phyloP scores from a whole-genome alignment of 495 filamentous ascomycete genomes.

The Hyaloscypha variabilis region DNA sequence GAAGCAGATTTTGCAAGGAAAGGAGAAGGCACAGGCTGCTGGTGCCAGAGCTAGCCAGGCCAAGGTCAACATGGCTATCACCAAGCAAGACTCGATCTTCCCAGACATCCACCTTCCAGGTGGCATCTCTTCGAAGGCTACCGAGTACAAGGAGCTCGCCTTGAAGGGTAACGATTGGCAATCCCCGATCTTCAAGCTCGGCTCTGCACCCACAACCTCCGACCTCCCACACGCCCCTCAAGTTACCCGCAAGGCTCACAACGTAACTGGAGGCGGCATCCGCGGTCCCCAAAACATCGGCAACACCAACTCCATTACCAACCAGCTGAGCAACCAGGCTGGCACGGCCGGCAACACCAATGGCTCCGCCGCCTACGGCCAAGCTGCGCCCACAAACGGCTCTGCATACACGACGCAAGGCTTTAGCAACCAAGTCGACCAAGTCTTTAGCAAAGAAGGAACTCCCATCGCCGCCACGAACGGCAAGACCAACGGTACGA shows the following conservation, averaged over 20 bases:
- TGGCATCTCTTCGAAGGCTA: conserved; percentile 91
- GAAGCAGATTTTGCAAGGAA: conserved; percentile 69
- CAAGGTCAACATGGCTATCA: conserved; percentile 85
- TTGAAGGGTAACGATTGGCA: conserved; percentile 92
- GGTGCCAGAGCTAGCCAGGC: conserved; percentile 57
- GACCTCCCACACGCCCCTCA: conserved; percentile 66
- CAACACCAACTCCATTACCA: conserved; percentile 30
- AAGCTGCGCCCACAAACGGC: conserved; percentile 16
- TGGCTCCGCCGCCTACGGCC: neutral
- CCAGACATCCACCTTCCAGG: conserved; percentile 84
- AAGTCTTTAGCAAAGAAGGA: conserved; percentile 48
- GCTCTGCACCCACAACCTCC: conserved; percentile 69
- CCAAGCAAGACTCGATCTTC: conserved; percentile 90
- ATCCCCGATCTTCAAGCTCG: conserved; percentile 90
- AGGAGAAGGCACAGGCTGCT: conserved; percentile 66
- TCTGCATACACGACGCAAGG: conserved; percentile 36
- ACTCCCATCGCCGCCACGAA: conserved; percentile 23
- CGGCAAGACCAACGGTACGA: conserved; percentile 35
- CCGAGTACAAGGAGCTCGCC: conserved; percentile 89
- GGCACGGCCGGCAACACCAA: neutral
- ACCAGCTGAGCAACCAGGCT: conserved; percentile 7
- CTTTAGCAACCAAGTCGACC: conserved; percentile 58
- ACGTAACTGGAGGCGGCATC: conserved; percentile 41
- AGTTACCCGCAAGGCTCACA: conserved; percentile 68
- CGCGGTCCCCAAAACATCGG: conserved; percentile 40